Base-by-base conservation (phyloP, 2,329 filamentous ascomycete species). In the Colletotrichum cuscutae region DNA sequence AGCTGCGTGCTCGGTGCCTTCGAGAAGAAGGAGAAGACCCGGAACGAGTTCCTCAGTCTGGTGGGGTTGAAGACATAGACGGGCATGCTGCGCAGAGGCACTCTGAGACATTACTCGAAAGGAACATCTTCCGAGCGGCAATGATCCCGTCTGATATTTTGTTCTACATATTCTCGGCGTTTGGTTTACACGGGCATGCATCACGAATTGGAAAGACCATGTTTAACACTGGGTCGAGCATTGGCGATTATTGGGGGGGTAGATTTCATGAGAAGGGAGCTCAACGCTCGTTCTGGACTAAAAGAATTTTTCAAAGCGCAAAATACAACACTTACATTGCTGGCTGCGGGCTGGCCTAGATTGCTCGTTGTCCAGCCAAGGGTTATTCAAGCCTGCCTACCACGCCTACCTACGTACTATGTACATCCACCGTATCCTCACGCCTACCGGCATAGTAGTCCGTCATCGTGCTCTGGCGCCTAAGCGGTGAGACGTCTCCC, bases 1-100 rank as follows among this genome's bases (percentile, higher is more conserved):
- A 98, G 95, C 85, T 98, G 96, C 81, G 97, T 99, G 84, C 89
- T 98, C n/a, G 97, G 97, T 52, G 95, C 95, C 79, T 97, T 99
- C 88, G 92, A 98, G 80, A 92, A 92, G 73, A 95, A 94, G 78
- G 94, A 95, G 74, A 98, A 98, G 88, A 98, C 96, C 12, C 89
- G 97, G 78, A 97, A 98, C 81, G 97, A 99, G 83, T 99, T 99
- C 80, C 85, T 99, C 80, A 98, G 92, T 78, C 88, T 99, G 46
- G 86, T 92, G 42, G 89, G 89, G 52, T 82, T 95, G 69, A 91
- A 94, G 64, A 65, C 56, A 32, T 71, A 71, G 37, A 19, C 56
- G 28, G 26, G 13, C 22, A 32, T 22, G 57, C 52, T 19, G 22
- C 5, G 32, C n/a, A 26, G 5, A 42, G 35, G 35, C 56, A 19